Conservation (phyloP, 1,284 basidiomycete genomes). For the Naganishia sp. region DNA sequence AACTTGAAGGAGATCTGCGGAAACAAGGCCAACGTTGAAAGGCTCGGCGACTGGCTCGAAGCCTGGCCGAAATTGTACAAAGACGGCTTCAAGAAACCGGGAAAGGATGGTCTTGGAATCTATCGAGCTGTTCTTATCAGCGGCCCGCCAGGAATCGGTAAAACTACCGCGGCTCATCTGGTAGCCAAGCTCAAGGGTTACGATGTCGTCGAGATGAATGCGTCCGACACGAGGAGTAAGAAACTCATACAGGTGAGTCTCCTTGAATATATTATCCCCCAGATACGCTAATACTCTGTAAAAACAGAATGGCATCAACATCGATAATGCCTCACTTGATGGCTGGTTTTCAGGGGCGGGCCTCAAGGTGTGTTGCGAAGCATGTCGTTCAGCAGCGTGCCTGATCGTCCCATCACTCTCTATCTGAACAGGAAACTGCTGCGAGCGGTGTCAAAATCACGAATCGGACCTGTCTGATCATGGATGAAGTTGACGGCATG, state of each 20-base stretch:
- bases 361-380: conserved; percentile 53
- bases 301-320: conserved; percentile 73
- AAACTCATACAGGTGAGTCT: conserved; percentile 81
- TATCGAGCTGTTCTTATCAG: conserved; percentile 87
- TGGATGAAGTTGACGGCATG: conserved; percentile 99
- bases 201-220: conserved; percentile 91
- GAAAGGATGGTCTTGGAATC: conserved; percentile 82
- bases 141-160: conserved; percentile 94
- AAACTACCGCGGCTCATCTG: conserved; percentile 94
- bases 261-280: no score
- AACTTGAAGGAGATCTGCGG: conserved; percentile 89
- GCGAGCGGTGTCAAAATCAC: conserved; percentile 71
- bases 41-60: conserved; percentile 79
- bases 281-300: conserved; percentile 21
- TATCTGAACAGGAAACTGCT: conserved; percentile 60
- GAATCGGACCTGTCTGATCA: conserved; percentile 83
- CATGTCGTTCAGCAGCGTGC: not conserved
- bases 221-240: conserved; percentile 93
- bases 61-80: conserved; percentile 78
- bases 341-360: conserved; percentile 73
- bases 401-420: not conserved
- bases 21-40: conserved; percentile 88
- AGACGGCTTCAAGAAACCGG: conserved; percentile 86
- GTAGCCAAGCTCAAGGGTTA: conserved; percentile 86
- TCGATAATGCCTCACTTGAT: conserved; percentile 84